phyloP scores from a whole-genome alignment of 2,329 filamentous ascomycete genomes.

The Aureobasidium uvarum region DNA sequence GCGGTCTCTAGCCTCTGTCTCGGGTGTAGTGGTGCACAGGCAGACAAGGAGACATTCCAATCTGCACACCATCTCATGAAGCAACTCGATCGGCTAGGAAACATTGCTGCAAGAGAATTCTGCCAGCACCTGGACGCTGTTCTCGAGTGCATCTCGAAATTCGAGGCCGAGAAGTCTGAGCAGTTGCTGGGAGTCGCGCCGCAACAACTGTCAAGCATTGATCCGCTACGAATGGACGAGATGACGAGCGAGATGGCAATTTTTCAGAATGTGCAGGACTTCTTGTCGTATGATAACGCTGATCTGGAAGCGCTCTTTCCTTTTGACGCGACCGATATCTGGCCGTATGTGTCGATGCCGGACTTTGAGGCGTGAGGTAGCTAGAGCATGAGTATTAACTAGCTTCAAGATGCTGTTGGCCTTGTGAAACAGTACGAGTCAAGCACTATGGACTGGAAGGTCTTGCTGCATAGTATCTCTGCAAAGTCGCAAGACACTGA shows the following conservation, averaged over 20 bases:
- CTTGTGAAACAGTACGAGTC: not conserved
- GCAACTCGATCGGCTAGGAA: slow-evolving; percentile 44
- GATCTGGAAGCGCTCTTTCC: slow-evolving; percentile 11
- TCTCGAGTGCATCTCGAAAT: slow-evolving; percentile 6
- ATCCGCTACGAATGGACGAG: not conserved
- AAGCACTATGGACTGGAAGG: too few species aligned
- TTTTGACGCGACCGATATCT: slow-evolving; percentile 14
- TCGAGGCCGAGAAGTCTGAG: slow-evolving; percentile 9
- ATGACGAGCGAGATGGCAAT: slow-evolving; percentile 24
- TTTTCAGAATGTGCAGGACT: slow-evolving; percentile 19
- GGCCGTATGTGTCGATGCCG: slow-evolving; percentile 21
- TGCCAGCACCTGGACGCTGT: slow-evolving; percentile 43
- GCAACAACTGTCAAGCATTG: not conserved
- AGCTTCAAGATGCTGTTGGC: not conserved
- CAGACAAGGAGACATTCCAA: slow-evolving; percentile 45
- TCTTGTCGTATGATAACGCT: slow-evolving; percentile 18
- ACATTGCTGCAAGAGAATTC: slow-evolving; percentile 46
- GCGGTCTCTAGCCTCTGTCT: slow-evolving; percentile 45
- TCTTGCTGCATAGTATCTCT: too few species aligned
- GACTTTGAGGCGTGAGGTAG: not conserved
- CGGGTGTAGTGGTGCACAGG: slow-evolving; percentile 34
- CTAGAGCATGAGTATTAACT: not conserved
- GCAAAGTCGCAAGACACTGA: too few species aligned
- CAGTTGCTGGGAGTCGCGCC: not conserved
- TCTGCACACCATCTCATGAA: slow-evolving; percentile 42